Conservation (phyloP, 2,329 filamentous ascomycete species). For the Lasiodiplodia hormozganensis region DNA sequence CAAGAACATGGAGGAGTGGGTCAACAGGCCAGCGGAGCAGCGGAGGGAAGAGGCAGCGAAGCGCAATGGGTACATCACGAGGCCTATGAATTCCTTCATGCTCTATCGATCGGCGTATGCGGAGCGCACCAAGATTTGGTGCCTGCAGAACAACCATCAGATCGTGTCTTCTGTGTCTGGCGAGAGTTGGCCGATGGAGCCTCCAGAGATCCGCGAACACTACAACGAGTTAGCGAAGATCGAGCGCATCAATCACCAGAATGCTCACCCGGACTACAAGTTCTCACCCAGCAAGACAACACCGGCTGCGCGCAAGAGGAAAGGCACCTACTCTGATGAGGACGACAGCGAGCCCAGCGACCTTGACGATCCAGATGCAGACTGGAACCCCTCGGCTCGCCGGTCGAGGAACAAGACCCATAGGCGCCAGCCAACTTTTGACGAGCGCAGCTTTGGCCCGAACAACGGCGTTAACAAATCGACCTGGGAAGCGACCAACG, state of each 20-base stretch:
- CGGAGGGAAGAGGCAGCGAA: slow-evolving; percentile 72
- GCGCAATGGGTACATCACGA: slow-evolving; percentile 79
- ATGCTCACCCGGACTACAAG: slow-evolving; percentile 90
- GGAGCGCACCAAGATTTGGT: slow-evolving; percentile 81
- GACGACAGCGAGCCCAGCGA: slow-evolving; percentile 51
- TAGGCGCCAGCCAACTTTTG: slow-evolving; percentile 32
- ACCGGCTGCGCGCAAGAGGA: slow-evolving; percentile 55
- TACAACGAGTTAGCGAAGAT: slow-evolving; percentile 81
- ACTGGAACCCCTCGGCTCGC: slow-evolving; percentile 44
- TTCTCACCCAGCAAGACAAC: slow-evolving; percentile 82
- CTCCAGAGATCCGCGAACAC: slow-evolving; percentile 71
- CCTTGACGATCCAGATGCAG: slow-evolving; percentile 46
- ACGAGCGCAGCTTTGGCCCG: slow-evolving; percentile 39
- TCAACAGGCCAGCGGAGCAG: slow-evolving; percentile 71
- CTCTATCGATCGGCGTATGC: slow-evolving; percentile 93
- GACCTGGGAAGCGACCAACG: slow-evolving; percentile 60
- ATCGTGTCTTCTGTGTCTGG: slow-evolving; percentile 88
- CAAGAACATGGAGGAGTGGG: slow-evolving; percentile 80
- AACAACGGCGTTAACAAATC: slow-evolving; percentile 51
- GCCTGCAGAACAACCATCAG: slow-evolving; percentile 89
- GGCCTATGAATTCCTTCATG: slow-evolving; percentile 99
- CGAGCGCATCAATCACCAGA: slow-evolving; percentile 83
- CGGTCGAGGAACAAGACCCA: slow-evolving; percentile 29
- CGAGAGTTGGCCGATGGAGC: slow-evolving; percentile 83
- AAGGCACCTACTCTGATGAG: slow-evolving; percentile 48